A percentile compares a stretch with the other conserved stretches of the same genome.
phyloP scores from a whole-genome alignment of 73 alveolate species.

The Paraurostyla sp. region DNA sequence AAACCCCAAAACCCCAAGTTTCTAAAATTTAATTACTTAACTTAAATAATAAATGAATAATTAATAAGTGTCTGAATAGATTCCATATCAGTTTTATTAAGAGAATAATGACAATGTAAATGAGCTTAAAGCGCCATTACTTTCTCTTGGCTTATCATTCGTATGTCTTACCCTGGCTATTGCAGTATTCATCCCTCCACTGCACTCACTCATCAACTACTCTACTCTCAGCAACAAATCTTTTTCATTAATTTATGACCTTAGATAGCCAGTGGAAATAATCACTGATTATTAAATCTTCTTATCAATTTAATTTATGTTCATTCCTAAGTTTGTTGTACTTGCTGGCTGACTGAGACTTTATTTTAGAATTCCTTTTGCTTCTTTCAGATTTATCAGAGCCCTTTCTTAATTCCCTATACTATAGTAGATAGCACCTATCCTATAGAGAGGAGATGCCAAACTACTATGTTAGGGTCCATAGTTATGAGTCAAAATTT shows the following conservation, averaged over 20 bases:
- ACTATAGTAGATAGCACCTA: slow-evolving; percentile 6
- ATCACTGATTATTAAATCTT: too few species aligned
- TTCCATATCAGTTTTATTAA: too few species aligned
- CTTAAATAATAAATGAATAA: too few species aligned
- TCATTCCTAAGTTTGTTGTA: not conserved
- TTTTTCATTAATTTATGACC: not conserved
- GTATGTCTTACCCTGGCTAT: slow-evolving; percentile 27
- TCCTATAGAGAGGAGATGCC: slow-evolving; percentile 10
- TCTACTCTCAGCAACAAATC: slow-evolving; percentile 6
- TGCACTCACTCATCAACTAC: not conserved
- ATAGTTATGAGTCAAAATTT: not conserved
- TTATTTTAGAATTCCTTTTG: not conserved
- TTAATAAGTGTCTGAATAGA: too few species aligned
- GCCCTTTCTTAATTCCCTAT: slow-evolving; percentile 21
- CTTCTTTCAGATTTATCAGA: not conserved
- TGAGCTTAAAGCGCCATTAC: too few species aligned
- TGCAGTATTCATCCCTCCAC: not conserved
- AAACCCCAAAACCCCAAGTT: too few species aligned
- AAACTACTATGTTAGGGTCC: slow-evolving; percentile 19
- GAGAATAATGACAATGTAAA: too few species aligned
- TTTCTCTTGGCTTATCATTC: too few species aligned
- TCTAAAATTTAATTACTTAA: too few species aligned
- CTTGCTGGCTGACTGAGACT: not conserved
- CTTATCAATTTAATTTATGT: not conserved
- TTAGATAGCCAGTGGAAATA: too few species aligned